Evolutionary conservation across 768 basidiomycete species (phyloP), one percentile per base, ranked within the genome.

Genomic region (Krasilnikovozyma curviuscula): DNA sequence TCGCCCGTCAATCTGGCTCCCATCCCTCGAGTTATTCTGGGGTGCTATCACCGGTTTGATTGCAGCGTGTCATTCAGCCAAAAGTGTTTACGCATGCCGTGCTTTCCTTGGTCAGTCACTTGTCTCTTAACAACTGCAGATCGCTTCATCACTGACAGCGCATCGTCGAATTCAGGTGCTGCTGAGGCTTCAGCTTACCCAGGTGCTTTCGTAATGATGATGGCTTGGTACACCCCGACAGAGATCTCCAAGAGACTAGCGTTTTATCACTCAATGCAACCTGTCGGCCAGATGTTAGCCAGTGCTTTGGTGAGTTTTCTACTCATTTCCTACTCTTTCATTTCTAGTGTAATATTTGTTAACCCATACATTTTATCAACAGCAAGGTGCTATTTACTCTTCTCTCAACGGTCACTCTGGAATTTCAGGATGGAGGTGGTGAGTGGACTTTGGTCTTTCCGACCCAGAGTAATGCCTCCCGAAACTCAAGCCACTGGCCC

Each of bases 221-320:
- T 48, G 52, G 31, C 27, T 13, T 35, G 35, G 60, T 61, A 61
- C 47, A 63, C 59, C 5, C 61, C 61, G 0, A 23, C 42, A 7
- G 61, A 63, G 48, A 49, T 63, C 27, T 58, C 58, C 16, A 48
- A 56, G 24, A 40, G 59, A 6, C 58, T 61, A 28, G 57, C 56
- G 5, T 58, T 59, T 46, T 63, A 63, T 43, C 61, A 63, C 29
- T 46, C 50, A 21, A 57, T 56, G 40, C 61, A 49, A 27, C n/a
- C 44, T 19, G 13, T 41, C 44, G 48, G 48, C 7, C 46, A 42
- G 1, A 53, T 53, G 41, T 19, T 53, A 14, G 27, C 34, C 2
- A 37, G 45, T 14, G 19, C 19, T 3, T 19, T 53, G 2, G n/a
- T n/a, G n/a, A n/a, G n/a, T n/a, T n/a, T n/a, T n/a, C n/a, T n/a